Evolutionary conservation across 768 basidiomycete genomes (phyloP), one percentile per base, ranked within the genome.

Genomic region (Clitopilus passeckerianus): DNA sequence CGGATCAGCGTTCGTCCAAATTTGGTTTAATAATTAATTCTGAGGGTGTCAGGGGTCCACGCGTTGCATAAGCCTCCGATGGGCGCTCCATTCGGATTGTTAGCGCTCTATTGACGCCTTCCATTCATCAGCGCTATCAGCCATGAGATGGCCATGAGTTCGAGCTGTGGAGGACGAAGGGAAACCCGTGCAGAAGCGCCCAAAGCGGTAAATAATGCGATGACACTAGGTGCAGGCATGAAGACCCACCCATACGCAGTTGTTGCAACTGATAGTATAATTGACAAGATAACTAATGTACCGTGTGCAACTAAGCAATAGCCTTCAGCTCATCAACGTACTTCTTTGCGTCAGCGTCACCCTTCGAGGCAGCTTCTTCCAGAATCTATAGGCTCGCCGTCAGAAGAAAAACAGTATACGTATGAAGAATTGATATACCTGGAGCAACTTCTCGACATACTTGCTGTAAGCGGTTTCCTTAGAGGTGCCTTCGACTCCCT

Each of bases 371-470:
- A 89, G 72, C 90, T 90, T 64, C 20, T 63, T 53, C 64, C 56
- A 27, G 57, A 43, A 57, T 52, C 57, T 34, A 20, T 53, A 59
- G 60, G n/a, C n/a, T 9, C 5, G 33, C 56, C 33, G 41, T 30
- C 41, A 23, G 27, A 34, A 34, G 44, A 30, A 27, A 5, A 8
- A 6, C 20, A 12, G 1, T 5, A n/a, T 24, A 41, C 12, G 15
- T 24, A 24, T 7, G 5, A 44, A 3, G 20, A 22, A 27, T n/a
- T 58, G 52, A 23, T 18, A 61, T 65, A 91, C 95, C 77, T 80
- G 75, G 60, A 89, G 61, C 64, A 98, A 82, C 65, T 83, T 82
- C 59, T 82, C 81, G 57, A 96, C 91, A 66, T 98, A 98, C 69
- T 83, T 76, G 62, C 71, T 66, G 72, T 80, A 75, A 8, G 93